phyloP scores from a whole-genome alignment of 2,329 filamentous ascomycete genomes.

The Dothidotthia symphoricarpi region DNA sequence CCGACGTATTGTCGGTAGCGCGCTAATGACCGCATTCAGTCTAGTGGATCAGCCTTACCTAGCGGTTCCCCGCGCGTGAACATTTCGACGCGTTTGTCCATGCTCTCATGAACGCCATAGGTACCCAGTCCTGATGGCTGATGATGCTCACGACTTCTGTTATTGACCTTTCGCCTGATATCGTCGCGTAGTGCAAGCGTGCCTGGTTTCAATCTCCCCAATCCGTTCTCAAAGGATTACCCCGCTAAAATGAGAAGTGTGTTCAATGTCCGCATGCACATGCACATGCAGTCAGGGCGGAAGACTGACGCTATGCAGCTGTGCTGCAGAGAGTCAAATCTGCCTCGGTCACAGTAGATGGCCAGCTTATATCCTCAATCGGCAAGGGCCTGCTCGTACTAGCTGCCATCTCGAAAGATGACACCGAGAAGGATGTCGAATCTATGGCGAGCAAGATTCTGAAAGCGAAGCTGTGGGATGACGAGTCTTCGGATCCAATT shows the following conservation, averaged over 20 bases:
- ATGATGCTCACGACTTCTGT: conserved; percentile 11
- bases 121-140: neutral
- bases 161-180: too few relatives aligned
- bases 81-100: too few relatives aligned
- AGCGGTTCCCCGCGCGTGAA: neutral
- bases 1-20: too few relatives aligned
- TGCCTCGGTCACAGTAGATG: conserved; percentile 92
- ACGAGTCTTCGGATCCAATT: conserved; percentile 60
- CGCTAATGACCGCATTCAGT: too few relatives aligned
- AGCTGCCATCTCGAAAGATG: conserved; percentile 84
- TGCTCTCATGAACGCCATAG: too few relatives aligned
- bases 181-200: too few relatives aligned
- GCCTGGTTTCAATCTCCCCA: too few relatives aligned
- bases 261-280: conserved; percentile 10
- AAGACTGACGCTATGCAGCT: conserved; percentile 55
- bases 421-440: conserved; percentile 85
- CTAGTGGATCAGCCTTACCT: neutral
- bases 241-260: conserved; percentile 26
- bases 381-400: conserved; percentile 87
- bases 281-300: conserved; percentile 4
- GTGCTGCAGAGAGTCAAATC: conserved; percentile 92
- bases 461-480: conserved; percentile 90
- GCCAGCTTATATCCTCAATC: conserved; percentile 85
- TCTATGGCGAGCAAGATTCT: conserved; percentile 80
- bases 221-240: conserved; percentile 1